Evolutionary conservation across 2,329 filamentous ascomycete species (phyloP), one percentile per base, ranked within the genome.

Genomic region (Trichoderma atroviride): DNA sequence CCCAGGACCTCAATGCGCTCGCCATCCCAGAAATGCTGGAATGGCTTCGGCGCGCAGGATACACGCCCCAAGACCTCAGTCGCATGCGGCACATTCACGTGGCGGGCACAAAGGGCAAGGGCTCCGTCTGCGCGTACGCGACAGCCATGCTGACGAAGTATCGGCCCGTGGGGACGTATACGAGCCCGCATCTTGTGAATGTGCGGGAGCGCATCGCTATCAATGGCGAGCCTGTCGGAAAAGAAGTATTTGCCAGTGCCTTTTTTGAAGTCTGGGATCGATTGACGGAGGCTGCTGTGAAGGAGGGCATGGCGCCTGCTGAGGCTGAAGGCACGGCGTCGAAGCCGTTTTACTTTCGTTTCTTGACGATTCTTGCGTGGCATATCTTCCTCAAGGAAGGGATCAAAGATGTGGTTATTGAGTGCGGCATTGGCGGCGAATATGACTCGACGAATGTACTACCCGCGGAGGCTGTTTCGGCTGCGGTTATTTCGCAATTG

Each of bases 361-460:
- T 92, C 77, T 79, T 99, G 76, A 97, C 95, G 0, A 84, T 99
- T 47, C 87, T 97, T 82, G 94, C 94, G 1, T 88, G 97, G 75
- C 94, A 97, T 75, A 86, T 90, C 1, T 99, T 97, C 74, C 76
- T 96, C 31, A 79, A 85, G 59, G 91, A 96, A 77, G 90, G 91
- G 0, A 89, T 97, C 0, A 85, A 90, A 72, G 89, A 89, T 22
- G 94, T 93, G 0, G 89, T 98, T 11, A 86, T 98, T 40, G 96
- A 99, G 81, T 97, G 93, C 75, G 96, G 96, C 0, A 96, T 98
- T 72, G 96, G 96, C 19, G 96, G 94, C 60, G 93, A 97, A 80
- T 94, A 94, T 75, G 95, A 98, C 76, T 91, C 92, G 33, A 99
- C 96, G 11, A 98, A 98, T 76, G 87, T 98, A 27, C 80, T 99